These are phyloP conservation scores for Ceratocystis diversiconidia DNA, from an alignment of 2,329 filamentous ascomycete genomes.

Conservation along the genomic window DNA sequence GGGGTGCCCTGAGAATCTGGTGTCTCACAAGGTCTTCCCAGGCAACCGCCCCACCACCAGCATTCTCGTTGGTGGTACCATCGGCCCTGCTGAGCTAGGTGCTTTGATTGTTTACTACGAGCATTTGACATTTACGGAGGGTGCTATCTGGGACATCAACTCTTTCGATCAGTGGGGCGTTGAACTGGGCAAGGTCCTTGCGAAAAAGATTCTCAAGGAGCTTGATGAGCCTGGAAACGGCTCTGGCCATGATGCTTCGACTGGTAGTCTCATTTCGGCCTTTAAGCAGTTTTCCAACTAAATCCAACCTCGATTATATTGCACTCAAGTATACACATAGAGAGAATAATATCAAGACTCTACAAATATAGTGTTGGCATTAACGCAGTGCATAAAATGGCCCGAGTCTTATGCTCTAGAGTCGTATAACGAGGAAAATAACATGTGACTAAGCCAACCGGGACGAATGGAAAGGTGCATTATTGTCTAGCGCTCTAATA, in stretches of 20 bases:
- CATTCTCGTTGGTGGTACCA: constrained; percentile 77
- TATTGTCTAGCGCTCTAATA: background rate
- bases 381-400: no score
- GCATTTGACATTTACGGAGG: constrained; percentile 95
- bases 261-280: constrained; percentile 73
- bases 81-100: constrained; percentile 84
- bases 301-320: constrained; percentile 18
- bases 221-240: constrained; percentile 64
- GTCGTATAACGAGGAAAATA: no score
- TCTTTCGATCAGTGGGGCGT: constrained; percentile 99
- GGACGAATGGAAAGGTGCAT: no score
- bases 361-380: no score
- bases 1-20: constrained; percentile 56
- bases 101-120: constrained; percentile 98
- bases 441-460: no score
- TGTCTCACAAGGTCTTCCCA: constrained; percentile 98
- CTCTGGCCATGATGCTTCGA: constrained; percentile 69
- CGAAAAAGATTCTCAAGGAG: constrained; percentile 80
- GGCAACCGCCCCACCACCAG: constrained; percentile 95
- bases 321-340: background rate
- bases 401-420: no score
- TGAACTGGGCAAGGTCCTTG: constrained; percentile 88
- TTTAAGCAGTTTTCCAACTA: constrained; percentile 65
- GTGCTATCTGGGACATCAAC: constrained; percentile 98
- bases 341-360: background rate